Base-by-base conservation (phyloP, 108 stramenopile genomes). In the Pseudonitzschia multiseries region DNA sequence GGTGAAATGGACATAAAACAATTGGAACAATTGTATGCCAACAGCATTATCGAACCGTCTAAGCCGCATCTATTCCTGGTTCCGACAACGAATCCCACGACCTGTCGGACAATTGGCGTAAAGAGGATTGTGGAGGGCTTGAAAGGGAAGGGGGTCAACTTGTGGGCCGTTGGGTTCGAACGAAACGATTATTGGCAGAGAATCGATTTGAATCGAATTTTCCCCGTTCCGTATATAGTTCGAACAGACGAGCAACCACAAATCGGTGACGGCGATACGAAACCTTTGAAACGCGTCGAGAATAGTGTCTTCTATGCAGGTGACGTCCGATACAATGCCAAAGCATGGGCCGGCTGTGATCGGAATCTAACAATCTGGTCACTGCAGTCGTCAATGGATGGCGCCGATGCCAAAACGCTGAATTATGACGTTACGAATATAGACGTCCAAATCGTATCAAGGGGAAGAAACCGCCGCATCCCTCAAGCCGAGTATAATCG, bases 151-250 rank as follows among this genome's bases (percentile, higher is more conserved):
- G 64, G 48, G 1, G 57, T 33, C n/a, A 69, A 69, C 56, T 22
- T 84, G 1, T 84, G 78, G 78, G 74, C 79, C 24, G 54, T 84
- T 0, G 83, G 83, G 18, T 75, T 80, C 56, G 83, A 84, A 70
- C 76, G 83, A n/a, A 84, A 84, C 42, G 9, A 32, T 17, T 29
- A 40, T 12, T 84, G 83, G 83, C 79, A 84, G 42, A 20, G 43
- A 28, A 33, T 62, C 4, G 33, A 62, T 33, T 0, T 56, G 22
- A 28, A 43, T 18, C 79, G 64, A 14, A 78, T 84, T 22, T 0
- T 84, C 28, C 77, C 79, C 22, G 78, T 84, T 36, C 83, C 83
- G 2, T 84, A 84, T 50, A 76, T 84, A 21, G 79, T 84, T 12
- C 54, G n/a, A 29, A 10, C 21, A 10, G 12, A 50, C 3, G 27